Evolutionary conservation across 2,329 filamentous ascomycete genomes (phyloP), one percentile per base, ranked within the genome.

Genomic region (Sporothrix globosa): DNA sequence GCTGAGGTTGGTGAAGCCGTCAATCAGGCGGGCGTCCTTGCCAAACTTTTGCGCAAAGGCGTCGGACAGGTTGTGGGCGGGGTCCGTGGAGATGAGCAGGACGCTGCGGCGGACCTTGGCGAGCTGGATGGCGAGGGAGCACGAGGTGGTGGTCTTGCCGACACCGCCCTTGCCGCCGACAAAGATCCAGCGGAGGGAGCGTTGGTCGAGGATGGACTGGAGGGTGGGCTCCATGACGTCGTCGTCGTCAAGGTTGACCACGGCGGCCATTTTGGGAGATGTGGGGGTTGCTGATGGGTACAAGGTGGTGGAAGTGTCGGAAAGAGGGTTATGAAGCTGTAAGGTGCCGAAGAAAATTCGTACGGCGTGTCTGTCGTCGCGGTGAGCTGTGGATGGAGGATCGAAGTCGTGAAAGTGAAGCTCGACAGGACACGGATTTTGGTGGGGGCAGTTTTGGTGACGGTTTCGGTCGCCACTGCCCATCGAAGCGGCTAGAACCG

Each of bases 31-130:
- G 69, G 96, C 96, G 82, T 99, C 96, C 85, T 99, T 99, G 84
- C 96, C 96, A 78, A 99, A 99, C 83, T 99, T 99, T 82, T 99
- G 95, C 75, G 92, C 93, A 82, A 99, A 99, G 72, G 96, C 96
- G 83, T 99, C 96, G 76, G 92, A 96, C 74, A 99, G 87, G 83
- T 99, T 99, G 87, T 99, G 96, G 68, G 96, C 96, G 68, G 96
- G 96, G 81, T 99, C 96, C 77, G 96, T 99, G 52, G 94, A 97
- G 83, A 99, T 99, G 80, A 99, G 91, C 71, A 99, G 89, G 73
- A 99, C 96, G 73, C 92, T 97, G 82, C 95, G 95, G 82, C 96
- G 93, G 76, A 93, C 93, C 82, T 91, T 93, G 77, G 96, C 93
- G 74, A 99, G 92, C 83, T 99, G 96, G 79, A 99, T 98, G 74